Conservation (phyloP, 163 green algal species). For the Volvox carteri region DNA sequence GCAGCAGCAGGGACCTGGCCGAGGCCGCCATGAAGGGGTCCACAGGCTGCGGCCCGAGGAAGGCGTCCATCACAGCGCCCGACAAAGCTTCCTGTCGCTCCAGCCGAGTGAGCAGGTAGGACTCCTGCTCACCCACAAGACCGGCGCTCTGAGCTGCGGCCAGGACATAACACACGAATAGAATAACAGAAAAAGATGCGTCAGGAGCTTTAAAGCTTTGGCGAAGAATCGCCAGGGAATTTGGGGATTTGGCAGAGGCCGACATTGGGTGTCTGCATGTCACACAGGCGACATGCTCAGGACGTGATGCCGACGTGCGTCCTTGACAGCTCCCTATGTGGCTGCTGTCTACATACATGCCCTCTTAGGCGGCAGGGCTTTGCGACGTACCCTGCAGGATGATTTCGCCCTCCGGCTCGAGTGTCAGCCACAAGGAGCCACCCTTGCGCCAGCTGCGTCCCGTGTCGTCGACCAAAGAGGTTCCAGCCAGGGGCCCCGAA, state of each 20-base stretch:
- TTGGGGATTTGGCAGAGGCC: no score
- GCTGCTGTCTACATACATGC: no score
- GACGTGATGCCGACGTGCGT: no score
- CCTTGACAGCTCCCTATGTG: no score
- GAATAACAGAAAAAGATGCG: background rate
- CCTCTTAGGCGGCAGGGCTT: no score
- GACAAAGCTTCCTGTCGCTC: constrained; percentile 32
- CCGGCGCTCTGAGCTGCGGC: constrained; percentile 23
- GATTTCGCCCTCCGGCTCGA: constrained; percentile 21
- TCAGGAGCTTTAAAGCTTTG: background rate
- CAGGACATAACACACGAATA: background rate
- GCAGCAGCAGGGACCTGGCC: background rate
- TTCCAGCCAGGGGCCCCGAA: background rate
- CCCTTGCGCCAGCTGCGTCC: constrained; percentile 7
- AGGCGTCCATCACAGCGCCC: constrained; percentile 34
- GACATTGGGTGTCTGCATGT: no score
- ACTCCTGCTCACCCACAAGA: constrained; percentile 30
- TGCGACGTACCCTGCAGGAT: constrained; percentile 14
- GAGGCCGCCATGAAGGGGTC: constrained; percentile 23
- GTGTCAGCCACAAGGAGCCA: constrained; percentile 21
- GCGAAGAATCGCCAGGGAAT: background rate
- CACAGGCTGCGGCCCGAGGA: constrained; percentile 33
- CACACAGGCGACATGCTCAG: background rate
- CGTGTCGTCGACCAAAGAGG: background rate
- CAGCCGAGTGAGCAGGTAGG: constrained; percentile 10